A percentile compares a stretch with the other conserved stretches of the same genome.
Evolutionary conservation across 768 basidiomycete genomes (phyloP).

Genomic region (Wakefieldia striispora): DNA sequence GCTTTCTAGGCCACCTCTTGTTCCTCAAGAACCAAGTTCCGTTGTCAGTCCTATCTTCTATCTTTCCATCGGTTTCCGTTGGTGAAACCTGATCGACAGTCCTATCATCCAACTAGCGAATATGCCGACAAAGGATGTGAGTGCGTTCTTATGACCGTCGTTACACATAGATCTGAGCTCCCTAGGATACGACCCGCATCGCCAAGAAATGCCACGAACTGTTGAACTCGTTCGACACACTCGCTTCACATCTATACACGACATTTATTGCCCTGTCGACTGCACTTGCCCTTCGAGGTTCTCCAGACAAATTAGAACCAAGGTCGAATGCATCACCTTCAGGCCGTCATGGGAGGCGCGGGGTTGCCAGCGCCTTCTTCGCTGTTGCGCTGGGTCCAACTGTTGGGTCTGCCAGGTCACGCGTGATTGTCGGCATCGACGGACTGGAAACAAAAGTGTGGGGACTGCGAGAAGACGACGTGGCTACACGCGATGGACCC

Average conservation of each 20-base stretch:
- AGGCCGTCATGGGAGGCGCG: conserved; percentile 1
- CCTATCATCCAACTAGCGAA: conserved; percentile 64
- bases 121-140: conserved; percentile 48
- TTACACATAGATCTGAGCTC: not conserved
- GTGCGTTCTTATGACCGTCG: conserved; percentile 3
- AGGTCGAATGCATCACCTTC: not conserved
- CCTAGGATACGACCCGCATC: conserved; percentile 45
- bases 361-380: conserved; percentile 45
- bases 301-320: not conserved
- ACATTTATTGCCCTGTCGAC: conserved; percentile 74
- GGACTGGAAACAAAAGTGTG: conserved; percentile 51
- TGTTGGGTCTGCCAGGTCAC: conserved; percentile 56
- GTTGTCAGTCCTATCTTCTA: conserved; percentile 50
- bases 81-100: conserved; percentile 33
- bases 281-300: conserved; percentile 47
- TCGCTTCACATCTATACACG: conserved; percentile 70
- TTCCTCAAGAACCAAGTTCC: conserved; percentile 80
- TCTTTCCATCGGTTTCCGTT: not conserved
- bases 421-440: conserved; percentile 62
- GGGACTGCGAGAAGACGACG: conserved; percentile 18
- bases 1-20: conserved; percentile 65
- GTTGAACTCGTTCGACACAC: conserved; percentile 63
- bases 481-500: conserved; percentile 29
- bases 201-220: conserved; percentile 62
- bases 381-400: conserved; percentile 68